Evolutionary conservation across 768 basidiomycete species (phyloP), one percentile per base, ranked within the genome.

Genomic region (Dioszegia aurantiaca): DNA sequence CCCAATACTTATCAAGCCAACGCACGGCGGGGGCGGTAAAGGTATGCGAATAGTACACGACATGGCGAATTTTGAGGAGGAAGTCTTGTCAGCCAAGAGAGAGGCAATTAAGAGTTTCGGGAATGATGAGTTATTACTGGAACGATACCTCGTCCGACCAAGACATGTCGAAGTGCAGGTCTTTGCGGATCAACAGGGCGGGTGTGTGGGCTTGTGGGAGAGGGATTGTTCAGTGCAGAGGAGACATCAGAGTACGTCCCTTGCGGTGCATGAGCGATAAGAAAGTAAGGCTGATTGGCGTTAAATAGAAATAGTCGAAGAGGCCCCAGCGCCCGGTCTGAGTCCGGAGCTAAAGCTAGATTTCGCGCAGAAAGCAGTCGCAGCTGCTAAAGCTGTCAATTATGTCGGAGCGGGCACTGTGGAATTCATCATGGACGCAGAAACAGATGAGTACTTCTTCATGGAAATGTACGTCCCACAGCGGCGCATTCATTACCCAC

Each of bases 341-440:
- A 84, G 86, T 1, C 79, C 84, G 1, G 88, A 89, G 56, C 81
- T 93, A 43, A 82, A 92, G 28, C 84, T 83, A 28, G 87, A 91
- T 65, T 78, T 97, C 59, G 86, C 89, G 47, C 82, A 82, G 33
- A 94, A 92, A 77, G 92, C 93, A 2, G 83, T 93, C 23, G 89
- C 88, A 45, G 92, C 93, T n/a, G 91, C 92, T 4, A 85, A 82
- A 71, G 92, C 93, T 3, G 92, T 97, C 45, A 82, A 86, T 59
- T 97, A 97, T 45, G 63, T 63, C 14, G 63, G 64, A 2, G 58
- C 58, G 6, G 67, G 59, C 9, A 67, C 61, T 0, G 66, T 75
- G 52, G 92, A 97, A 73, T 95, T 97, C 68, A 94, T 97, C 63
- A 90, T 94, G 63, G 92, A 97, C 74, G 92, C 90, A 61, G 87